Evolutionary conservation across 2,329 filamentous ascomycete species (phyloP).

Genomic region (Pyricularia sp.): DNA sequence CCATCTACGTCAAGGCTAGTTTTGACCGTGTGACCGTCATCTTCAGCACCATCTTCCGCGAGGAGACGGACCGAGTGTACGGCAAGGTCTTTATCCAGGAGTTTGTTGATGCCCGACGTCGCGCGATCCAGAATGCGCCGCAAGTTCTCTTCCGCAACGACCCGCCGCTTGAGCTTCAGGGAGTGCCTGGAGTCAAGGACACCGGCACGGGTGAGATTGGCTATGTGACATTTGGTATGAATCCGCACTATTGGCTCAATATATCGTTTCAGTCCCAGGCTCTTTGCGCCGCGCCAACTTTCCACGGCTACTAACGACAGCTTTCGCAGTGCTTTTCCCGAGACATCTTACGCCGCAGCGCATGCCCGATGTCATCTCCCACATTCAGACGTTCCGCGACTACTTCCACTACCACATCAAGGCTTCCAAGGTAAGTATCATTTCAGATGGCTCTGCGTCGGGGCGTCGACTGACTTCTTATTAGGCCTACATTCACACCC

Average conservation of each 20-base stretch:
- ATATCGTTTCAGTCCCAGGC: background rate
- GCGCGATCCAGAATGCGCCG: slow-evolving; percentile 95
- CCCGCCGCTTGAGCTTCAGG: slow-evolving; percentile 82
- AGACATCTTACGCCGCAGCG: slow-evolving; percentile 85
- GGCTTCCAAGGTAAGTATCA: slow-evolving; percentile 66
- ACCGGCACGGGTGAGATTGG: slow-evolving; percentile 78
- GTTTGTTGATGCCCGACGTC: slow-evolving; percentile 90
- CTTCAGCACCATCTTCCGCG: slow-evolving; percentile 95
- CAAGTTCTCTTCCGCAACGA: slow-evolving; percentile 96
- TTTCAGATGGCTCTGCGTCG: background rate
- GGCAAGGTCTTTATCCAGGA: slow-evolving; percentile 98
- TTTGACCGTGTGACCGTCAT: slow-evolving; percentile 97
- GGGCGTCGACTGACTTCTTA: slow-evolving; percentile 1
- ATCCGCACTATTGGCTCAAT: background rate
- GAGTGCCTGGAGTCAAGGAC: slow-evolving; percentile 70
- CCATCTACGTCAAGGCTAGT: slow-evolving; percentile 96
- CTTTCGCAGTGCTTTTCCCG: slow-evolving; percentile 72
- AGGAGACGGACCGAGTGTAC: slow-evolving; percentile 95
- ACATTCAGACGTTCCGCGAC: slow-evolving; percentile 99
- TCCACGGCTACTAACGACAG: background rate
- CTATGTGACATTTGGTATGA: slow-evolving; percentile 92
- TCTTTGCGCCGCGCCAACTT: background rate
- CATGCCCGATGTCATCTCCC: slow-evolving; percentile 91
- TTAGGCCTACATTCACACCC: slow-evolving; percentile 90
- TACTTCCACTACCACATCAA: slow-evolving; percentile 99